Base-by-base conservation (phyloP, 306 rosid species). In the Crotalaria pallida region DNA sequence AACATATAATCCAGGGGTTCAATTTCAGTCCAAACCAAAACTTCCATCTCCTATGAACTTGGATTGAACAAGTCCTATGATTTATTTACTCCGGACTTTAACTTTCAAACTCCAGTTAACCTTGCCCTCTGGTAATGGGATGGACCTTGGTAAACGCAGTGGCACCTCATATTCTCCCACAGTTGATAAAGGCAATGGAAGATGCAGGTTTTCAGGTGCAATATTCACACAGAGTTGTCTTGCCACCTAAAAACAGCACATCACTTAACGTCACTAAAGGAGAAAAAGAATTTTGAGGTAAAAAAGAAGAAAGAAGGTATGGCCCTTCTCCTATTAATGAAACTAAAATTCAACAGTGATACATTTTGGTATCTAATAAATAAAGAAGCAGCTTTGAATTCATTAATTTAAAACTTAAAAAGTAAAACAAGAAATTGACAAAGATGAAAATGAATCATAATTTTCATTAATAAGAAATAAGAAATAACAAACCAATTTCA, bases 81-180 rank as follows among this genome's bases (percentile, higher is more conserved):
- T 31, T 59, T 74, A 93, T 69, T 77, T 80, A 73, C 90, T 74
- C 67, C 96, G 80, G 83, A 93, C 19, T 81, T 90, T 93, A 47
- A 90, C 93, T 27, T 82, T 74, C 49, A 93, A 89, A 13, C 71
- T 79, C 97, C 96, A 93, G 59, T 84, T 78, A 84, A 88, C 58
- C 79, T 80, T 86, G 69, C 98, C 97, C 65, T 83, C 85, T 0
- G 96, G 98, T 72, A 93, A 69, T 6, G 96, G 81, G 51, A 93
- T 88, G 45, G 97, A 88, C 84, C 76, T 93, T 0, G 98, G 98
- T 44, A 93, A 80, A 45, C 87, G 91, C 60, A 93, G 75, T 9
- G 93, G 92, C 83, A 90, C 90, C 75, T 90, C 94, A 67, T 84
- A 87, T 81, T 90, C 97, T 65, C 98, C 96, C 61, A 91, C 63